Conservation (phyloP, 108 stramenopile genomes). For the Skeletonema potamos region DNA sequence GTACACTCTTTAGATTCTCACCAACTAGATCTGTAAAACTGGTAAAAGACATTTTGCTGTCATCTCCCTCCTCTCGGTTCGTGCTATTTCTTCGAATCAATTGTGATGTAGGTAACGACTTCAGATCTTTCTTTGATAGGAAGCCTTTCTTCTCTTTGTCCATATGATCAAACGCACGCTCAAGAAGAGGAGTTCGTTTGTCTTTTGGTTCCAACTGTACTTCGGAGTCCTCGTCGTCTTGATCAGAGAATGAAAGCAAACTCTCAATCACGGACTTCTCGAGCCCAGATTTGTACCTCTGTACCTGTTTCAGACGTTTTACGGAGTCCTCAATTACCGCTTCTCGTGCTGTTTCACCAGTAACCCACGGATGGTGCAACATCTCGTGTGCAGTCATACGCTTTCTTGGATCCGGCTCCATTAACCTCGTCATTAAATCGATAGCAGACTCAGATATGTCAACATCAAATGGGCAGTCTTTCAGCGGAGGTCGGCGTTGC, state of each 20-base stretch:
- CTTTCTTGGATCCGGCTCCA: constrained; percentile 55
- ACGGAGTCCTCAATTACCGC: constrained; percentile 79
- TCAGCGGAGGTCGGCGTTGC: constrained; percentile 39
- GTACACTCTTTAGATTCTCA: constrained; percentile 41
- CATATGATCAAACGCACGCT: constrained; percentile 75
- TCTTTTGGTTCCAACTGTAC: constrained; percentile 14
- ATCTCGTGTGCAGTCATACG: constrained; percentile 63
- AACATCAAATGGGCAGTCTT: constrained; percentile 7
- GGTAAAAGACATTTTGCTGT: constrained; percentile 30
- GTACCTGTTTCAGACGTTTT: constrained; percentile 61
- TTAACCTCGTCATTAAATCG: constrained; percentile 52
- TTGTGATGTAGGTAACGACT: constrained; percentile 22
- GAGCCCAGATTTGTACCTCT: constrained; percentile 43
- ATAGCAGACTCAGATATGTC: constrained; percentile 61
- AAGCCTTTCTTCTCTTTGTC: constrained; percentile 80
- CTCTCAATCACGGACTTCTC: constrained; percentile 49
- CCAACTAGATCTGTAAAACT: constrained; percentile 42
- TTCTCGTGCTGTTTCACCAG: constrained; percentile 71
- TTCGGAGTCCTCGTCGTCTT: constrained; percentile 29
- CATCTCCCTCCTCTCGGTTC: constrained; percentile 24
- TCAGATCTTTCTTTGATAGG: constrained; percentile 45
- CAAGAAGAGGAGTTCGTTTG: constrained; percentile 60
- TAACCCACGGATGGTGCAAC: constrained; percentile 70
- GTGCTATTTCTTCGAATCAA: constrained; percentile 24
- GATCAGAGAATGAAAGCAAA: constrained; percentile 37